phyloP scores from a whole-genome alignment of 352 stramenopile genomes.

The Phytophthora kernoviae region DNA sequence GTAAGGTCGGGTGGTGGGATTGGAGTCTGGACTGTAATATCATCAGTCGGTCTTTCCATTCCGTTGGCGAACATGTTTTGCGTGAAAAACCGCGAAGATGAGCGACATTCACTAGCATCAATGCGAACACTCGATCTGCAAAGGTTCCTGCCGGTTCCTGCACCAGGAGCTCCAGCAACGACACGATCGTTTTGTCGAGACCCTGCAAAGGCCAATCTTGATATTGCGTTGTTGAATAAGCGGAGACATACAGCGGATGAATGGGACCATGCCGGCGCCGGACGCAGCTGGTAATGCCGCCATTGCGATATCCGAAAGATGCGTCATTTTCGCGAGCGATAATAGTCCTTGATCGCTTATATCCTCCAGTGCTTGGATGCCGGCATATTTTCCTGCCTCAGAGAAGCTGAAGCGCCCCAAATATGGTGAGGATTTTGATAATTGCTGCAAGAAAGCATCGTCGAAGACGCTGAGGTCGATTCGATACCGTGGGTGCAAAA shows the following conservation, averaged over 20 bases:
- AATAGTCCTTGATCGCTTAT: conserved; percentile 33
- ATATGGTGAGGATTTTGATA: conserved; percentile 30
- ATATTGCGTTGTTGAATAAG: conserved; percentile 46
- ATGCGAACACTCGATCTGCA: conserved; percentile 29
- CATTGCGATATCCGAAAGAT: conserved; percentile 47
- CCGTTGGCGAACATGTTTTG: conserved; percentile 21
- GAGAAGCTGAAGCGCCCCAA: conserved; percentile 42
- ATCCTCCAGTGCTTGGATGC: conserved; percentile 33
- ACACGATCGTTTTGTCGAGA: conserved; percentile 37
- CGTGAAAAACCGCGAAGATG: conserved; percentile 32
- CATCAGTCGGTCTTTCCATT: conserved; percentile 34
- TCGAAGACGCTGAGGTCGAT: conserved; percentile 50
- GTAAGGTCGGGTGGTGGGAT: conserved; percentile 35
- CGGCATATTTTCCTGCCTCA: conserved; percentile 38
- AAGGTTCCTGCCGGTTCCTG: conserved; percentile 29
- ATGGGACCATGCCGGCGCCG: conserved; percentile 26
- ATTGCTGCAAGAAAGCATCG: conserved; percentile 35
- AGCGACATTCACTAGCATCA: conserved; percentile 45
- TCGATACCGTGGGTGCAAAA: conserved; percentile 36
- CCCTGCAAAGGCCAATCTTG: conserved; percentile 45
- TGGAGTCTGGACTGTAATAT: conserved; percentile 22
- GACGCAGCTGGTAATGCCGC: conserved; percentile 29
- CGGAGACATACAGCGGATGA: conserved; percentile 28
- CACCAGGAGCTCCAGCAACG: conserved; percentile 32
- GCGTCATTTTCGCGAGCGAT: conserved; percentile 35